phyloP scores from a whole-genome alignment of 805 yeast species.

The Wickerhamiella vanderwaltii region DNA sequence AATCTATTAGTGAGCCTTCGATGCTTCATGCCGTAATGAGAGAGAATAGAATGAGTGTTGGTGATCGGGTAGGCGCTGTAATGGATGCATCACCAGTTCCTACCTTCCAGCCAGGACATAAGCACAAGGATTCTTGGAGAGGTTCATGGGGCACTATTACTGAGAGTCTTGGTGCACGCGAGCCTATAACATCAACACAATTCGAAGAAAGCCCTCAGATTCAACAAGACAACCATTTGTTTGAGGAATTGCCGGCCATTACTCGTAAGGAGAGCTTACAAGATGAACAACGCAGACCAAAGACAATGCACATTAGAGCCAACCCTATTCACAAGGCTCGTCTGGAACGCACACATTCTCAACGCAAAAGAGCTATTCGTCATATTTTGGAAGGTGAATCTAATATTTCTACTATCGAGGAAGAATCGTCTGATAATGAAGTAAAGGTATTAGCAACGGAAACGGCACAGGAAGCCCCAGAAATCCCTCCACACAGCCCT shows the following conservation, averaged over 20 bases:
- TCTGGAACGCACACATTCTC: slow-evolving; percentile 21
- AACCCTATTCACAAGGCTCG: background rate
- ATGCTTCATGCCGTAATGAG: background rate
- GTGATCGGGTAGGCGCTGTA: slow-evolving; percentile 19
- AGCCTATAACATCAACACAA: background rate
- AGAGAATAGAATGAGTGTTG: slow-evolving; percentile 13
- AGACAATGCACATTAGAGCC: slow-evolving; percentile 15
- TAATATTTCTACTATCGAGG: background rate
- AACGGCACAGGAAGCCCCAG: background rate
- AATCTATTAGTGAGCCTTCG: slow-evolving; percentile 7
- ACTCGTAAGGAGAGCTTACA: slow-evolving; percentile 26
- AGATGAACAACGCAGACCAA: slow-evolving; percentile 25
- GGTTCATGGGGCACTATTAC: slow-evolving; percentile 10
- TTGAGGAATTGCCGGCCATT: slow-evolving; percentile 14
- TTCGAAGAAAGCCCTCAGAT: slow-evolving; percentile 1
- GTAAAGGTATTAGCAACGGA: background rate
- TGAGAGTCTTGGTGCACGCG: background rate
- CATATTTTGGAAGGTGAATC: slow-evolving; percentile 18
- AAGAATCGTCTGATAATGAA: slow-evolving; percentile 1
- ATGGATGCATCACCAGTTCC: slow-evolving; percentile 16
- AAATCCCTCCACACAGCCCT: slow-evolving; percentile 1
- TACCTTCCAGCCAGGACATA: slow-evolving; percentile 12
- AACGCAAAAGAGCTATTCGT: slow-evolving; percentile 16
- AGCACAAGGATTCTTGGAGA: slow-evolving; percentile 13
- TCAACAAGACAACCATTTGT: background rate